Evolutionary conservation across 2,329 filamentous ascomycete species (phyloP), one percentile per base, ranked within the genome.

Genomic region (Ophiostoma novo-ulmi): DNA sequence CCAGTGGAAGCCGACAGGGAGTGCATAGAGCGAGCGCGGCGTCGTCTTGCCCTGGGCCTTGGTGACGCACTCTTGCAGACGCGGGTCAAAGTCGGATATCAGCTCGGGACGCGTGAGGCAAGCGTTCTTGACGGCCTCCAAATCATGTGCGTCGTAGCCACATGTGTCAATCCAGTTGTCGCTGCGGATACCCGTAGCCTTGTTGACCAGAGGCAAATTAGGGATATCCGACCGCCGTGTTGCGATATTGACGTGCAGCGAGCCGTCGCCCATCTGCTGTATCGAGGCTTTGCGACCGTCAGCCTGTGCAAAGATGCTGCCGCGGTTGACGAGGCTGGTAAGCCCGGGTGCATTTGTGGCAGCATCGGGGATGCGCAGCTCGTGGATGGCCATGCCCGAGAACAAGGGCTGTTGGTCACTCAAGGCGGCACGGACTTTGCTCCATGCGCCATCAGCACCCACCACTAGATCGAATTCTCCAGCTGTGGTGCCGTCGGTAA

Each of bases 1-100:
- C 85, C 86, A 89, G 2, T 74, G 76, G 65, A 80, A 76, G 1
- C 83, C 83, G 1, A 84, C 76, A 0, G 86, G 85, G 11, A 89
- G 80, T 75, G 82, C 82, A 75, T 85, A 87, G 1, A 89, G 78
- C 0, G 81, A 81, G 71, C 82, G 78, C 1, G 80, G 78, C 0
- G 77, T 76, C 71, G 81, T 80, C 17, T 75, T 73, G 3, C 80
- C 82, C 17, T 80, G 77, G 38, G 81, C 77, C 66, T 81, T 76
- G 63, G 78, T 75, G 69, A 87, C 75, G 8, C 81, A 79, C 41
- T 82, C 79, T 35, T 78, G 80, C 20, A 85, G 76, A 20, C 77
- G 76, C 1, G 80, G 78, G 55, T 78, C 76, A 80, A 82, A 87
- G 74, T 81, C 82, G 3, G 75, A 77, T 71, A 72, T 79, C 78